phyloP scores from a whole-genome alignment of 352 stramenopile species.

The Globisporangium barbulae region DNA sequence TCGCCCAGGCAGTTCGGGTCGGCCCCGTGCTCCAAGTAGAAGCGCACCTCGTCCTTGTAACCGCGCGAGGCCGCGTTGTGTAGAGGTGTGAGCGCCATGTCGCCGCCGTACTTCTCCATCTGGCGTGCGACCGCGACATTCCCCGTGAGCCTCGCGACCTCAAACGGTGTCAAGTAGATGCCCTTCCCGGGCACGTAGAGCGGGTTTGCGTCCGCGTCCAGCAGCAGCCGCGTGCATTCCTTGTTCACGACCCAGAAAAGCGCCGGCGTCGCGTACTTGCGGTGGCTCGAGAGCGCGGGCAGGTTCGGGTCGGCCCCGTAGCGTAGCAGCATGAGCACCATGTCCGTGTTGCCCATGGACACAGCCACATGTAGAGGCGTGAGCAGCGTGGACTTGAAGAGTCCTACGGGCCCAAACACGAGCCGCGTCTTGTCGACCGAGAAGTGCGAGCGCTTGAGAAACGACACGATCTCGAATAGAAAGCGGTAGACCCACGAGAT shows the following conservation, averaged over 20 bases:
- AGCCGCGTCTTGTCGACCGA: slow-evolving; percentile 28
- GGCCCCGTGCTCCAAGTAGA: slow-evolving; percentile 68
- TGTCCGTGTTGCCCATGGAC: slow-evolving; percentile 62
- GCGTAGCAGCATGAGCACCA: slow-evolving; percentile 60
- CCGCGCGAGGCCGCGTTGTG: slow-evolving; percentile 63
- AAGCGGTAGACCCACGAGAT: slow-evolving; percentile 67
- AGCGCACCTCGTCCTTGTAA: slow-evolving; percentile 50
- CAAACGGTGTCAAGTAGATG: slow-evolving; percentile 65
- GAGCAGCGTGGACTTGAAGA: slow-evolving; percentile 61
- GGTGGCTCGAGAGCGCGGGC: slow-evolving; percentile 42
- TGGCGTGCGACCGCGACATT: slow-evolving; percentile 61
- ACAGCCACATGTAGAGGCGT: slow-evolving; percentile 72
- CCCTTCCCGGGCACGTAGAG: slow-evolving; percentile 52
- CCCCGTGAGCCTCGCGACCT: slow-evolving; percentile 60
- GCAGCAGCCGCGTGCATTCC: slow-evolving; percentile 57
- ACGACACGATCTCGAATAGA: slow-evolving; percentile 58
- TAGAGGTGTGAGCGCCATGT: slow-evolving; percentile 74
- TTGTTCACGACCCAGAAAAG: slow-evolving; percentile 74
- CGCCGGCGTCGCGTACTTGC: slow-evolving; percentile 56
- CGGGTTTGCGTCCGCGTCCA: slow-evolving; percentile 70
- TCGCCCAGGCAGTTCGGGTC: slow-evolving; percentile 64
- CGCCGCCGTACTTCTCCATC: slow-evolving; percentile 76
- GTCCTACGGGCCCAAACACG: slow-evolving; percentile 58
- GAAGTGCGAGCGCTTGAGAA: slow-evolving; percentile 48
- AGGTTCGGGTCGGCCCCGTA: slow-evolving; percentile 61